Base-by-base conservation (phyloP, 352 stramenopile species). In the Globisporangium middletonii region DNA sequence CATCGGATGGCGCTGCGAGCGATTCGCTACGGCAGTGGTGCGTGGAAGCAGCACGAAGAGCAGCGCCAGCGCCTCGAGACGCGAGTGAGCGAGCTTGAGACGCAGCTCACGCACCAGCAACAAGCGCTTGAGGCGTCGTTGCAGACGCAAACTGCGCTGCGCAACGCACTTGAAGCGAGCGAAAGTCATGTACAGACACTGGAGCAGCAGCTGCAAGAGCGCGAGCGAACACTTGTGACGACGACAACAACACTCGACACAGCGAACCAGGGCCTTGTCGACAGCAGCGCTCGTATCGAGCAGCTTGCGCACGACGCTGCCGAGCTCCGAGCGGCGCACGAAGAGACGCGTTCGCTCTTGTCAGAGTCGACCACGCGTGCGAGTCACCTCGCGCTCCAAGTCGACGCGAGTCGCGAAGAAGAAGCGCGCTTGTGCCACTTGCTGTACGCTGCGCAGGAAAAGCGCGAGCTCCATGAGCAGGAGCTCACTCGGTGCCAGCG, bases 1-100 rank as follows among this genome's bases (percentile, higher is more conserved):
- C 7, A 8, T 35, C 30, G 4, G 16, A 72, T 69, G 63, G 46
- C 62, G 54, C 28, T 68, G 51, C 62, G 54, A 28, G 65, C 60
- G 47, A 65, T 75, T 11, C 64, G 67, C 15, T 68, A 64, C 19
- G 62, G 67, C 7, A 57, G 62, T 12, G 71, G 68, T 27, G 57
- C 74, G 42, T 73, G 67, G 65, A 68, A 65, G 57, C 62, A 72
- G 41, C 62, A 76, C 19, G 64, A 73, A 23, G 59, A 73, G 55
- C 35, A 53, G 2, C 68, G 58, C 11, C 27, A 57, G 37, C 30
- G 12, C 1, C 28, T 70, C 26, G 62, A 65, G 59, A 16, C 45
- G 26, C 33, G 56, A 44, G 57, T 64, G 4, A 27, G 12, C 19
- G 26, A 18, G 26, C 30, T 49, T 8, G 49, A 65, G 50, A 38